A percentile compares a stretch with the other conserved stretches of the same genome.
These are phyloP conservation scores for Lipomyces spencermartinsiae DNA, from an alignment of 805 yeast species.

Conservation along the genomic window DNA sequence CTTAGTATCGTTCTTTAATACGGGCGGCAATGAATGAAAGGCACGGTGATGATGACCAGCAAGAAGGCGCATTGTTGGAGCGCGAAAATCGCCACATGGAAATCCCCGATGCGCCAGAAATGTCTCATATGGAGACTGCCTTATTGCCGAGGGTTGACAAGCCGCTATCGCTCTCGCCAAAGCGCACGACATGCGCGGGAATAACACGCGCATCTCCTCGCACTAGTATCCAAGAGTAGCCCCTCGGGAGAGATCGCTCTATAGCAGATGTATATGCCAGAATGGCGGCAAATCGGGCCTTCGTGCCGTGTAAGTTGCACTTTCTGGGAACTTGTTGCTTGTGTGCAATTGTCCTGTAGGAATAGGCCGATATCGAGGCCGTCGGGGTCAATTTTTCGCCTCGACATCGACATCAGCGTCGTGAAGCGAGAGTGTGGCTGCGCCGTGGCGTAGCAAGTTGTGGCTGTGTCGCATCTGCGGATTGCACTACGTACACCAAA, in stretches of 20 bases:
- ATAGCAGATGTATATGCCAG: neutral
- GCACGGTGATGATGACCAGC: neutral
- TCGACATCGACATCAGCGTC: neutral
- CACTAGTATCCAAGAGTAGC: neutral
- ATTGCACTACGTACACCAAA: too few relatives aligned
- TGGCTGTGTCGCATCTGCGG: neutral
- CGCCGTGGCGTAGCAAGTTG: neutral
- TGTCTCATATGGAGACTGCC: neutral
- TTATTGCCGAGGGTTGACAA: neutral
- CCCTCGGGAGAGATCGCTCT: neutral
- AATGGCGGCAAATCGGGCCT: neutral
- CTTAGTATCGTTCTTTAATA: neutral
- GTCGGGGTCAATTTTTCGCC: neutral
- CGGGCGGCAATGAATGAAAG: neutral
- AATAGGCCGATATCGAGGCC: neutral
- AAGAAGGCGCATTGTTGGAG: neutral
- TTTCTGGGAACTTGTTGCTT: neutral
- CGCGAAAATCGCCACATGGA: neutral
- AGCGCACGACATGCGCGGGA: neutral
- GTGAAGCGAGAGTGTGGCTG: neutral
- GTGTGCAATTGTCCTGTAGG: neutral
- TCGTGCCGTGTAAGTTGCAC: neutral
- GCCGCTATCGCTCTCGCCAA: neutral
- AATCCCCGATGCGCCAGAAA: neutral
- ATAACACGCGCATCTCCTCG: conserved; percentile 4